phyloP scores from a whole-genome alignment of 768 basidiomycete species.

The Mycena indigotica region DNA sequence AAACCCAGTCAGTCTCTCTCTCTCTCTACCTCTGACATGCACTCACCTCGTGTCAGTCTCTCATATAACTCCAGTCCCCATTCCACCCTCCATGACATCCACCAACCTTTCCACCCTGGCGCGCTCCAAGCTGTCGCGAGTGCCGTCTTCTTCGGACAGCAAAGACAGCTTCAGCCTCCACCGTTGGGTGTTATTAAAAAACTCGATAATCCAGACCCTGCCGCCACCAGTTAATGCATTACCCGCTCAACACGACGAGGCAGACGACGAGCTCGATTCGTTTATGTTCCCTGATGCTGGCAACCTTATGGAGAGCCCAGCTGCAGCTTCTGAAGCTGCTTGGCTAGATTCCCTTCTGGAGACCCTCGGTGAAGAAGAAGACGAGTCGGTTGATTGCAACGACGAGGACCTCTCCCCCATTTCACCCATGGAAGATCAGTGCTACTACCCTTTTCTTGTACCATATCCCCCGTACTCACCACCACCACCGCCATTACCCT shows the following conservation, averaged over 20 bases:
- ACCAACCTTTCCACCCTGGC: conserved; percentile 63
- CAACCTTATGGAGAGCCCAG: conserved; percentile 45
- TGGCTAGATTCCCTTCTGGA: conserved; percentile 85
- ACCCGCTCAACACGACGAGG: conserved; percentile 44
- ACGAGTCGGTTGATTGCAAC: conserved; percentile 63
- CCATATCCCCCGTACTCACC: conserved; percentile 58
- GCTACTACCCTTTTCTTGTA: conserved; percentile 58
- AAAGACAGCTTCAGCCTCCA: conserved; percentile 77
- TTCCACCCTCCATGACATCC: conserved; percentile 47
- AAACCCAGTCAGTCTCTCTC: conserved; percentile 22
- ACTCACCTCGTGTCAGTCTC: conserved; percentile 14
- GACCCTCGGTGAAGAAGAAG: conserved; percentile 70
- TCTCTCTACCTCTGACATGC: neutral
- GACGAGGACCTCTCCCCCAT: conserved; percentile 61
- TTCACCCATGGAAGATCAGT: conserved; percentile 65
- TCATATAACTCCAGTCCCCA: conserved; percentile 19
- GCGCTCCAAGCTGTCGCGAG: conserved; percentile 67
- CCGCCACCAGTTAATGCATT: conserved; percentile 34
- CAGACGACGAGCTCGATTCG: conserved; percentile 63
- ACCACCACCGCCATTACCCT: conserved; percentile 46
- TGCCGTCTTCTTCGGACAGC: conserved; percentile 51
- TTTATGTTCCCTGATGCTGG: conserved; percentile 84
- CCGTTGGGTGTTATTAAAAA: conserved; percentile 88
- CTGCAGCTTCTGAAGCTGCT: conserved; percentile 63
- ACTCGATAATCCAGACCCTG: conserved; percentile 66